Evolutionary conservation across 108 stramenopile species (phyloP), one percentile per base, ranked within the genome.

Genomic region (Nitzschia putrida): DNA sequence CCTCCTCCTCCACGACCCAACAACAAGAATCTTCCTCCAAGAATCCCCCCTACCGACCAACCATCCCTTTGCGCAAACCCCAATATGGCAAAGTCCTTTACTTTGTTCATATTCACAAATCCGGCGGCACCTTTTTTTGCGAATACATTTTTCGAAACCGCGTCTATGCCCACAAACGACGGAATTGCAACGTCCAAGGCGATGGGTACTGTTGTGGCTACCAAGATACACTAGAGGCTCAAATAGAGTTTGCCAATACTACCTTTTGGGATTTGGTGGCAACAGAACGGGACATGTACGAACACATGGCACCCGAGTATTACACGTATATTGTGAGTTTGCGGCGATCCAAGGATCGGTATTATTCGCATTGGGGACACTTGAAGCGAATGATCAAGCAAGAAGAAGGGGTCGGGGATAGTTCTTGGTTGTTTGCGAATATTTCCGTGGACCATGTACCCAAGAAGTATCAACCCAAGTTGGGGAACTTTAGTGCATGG

Each of bases 61-160:
- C 50, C 37, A 38, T 66, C 37, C 3, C 29, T 18, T 24, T 45
- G 10, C 16, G 26, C 25, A 66, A 56, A 18, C 61, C 20, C 42
- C 55, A 58, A 39, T 73, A 78, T 29, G 0, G 23, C 52, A 58
- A 47, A 42, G 38, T 72, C 9, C 25, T 78, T 13, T 67, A 61
- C 40, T 78, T 72, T 55, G 53, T 78, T 29, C 77, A 78, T 56
- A 78, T 78, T 63, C 77, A 78, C 60, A 78, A 78, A 39, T 57
- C 61, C 13, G 77, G 51, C 18, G 77, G 77, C 5, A 68, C 58
- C 41, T 39, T 55, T 18, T 47, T 78, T 38, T 78, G 77, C 42
- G 25, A 54, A 7, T 42, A 56, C 34, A 63, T 64, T 44, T 65
- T 26, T 54, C 50, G 52, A n/a, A 53, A 52, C 29, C 25, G 52